Evolutionary conservation across 148 eudicot genomes (phyloP).

Genomic region (Salicornia ramosissima): DNA sequence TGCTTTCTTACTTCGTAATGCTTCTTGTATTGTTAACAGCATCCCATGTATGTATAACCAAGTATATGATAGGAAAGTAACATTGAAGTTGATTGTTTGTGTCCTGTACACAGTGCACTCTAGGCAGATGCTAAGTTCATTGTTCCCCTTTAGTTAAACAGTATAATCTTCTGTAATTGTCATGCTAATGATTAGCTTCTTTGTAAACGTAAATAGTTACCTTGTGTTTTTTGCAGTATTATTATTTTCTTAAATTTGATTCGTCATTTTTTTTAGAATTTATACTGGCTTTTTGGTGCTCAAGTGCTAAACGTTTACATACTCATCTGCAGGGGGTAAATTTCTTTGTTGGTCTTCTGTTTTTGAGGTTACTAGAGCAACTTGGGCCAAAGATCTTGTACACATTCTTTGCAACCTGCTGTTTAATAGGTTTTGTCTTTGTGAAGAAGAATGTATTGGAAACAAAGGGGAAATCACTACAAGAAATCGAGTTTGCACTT

Average conservation of each 20-base stretch:
- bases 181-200: background rate
- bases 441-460: constrained; percentile 75
- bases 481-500: constrained; percentile 80
- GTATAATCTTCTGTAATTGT: background rate
- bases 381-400: constrained; percentile 67
- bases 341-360: constrained; percentile 73
- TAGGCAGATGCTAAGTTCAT: background rate
- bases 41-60: background rate
- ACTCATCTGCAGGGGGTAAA: constrained; percentile 57
- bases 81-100: background rate
- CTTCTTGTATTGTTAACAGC: background rate
- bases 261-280: background rate
- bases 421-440: constrained; percentile 53
- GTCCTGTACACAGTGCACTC: background rate
- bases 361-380: constrained; percentile 66
- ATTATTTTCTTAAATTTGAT: background rate
- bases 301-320: constrained; percentile 1
- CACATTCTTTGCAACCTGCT: constrained; percentile 57
- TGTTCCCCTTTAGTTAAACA: background rate
- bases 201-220: background rate
- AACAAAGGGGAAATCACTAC: constrained; percentile 84
- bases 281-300: background rate
- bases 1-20: background rate
- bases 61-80: background rate
- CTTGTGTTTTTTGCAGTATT: background rate